Evolutionary conservation across 2,329 filamentous ascomycete genomes (phyloP), one percentile per base, ranked within the genome.

Genomic region (Apiospora kogelbergensis): DNA sequence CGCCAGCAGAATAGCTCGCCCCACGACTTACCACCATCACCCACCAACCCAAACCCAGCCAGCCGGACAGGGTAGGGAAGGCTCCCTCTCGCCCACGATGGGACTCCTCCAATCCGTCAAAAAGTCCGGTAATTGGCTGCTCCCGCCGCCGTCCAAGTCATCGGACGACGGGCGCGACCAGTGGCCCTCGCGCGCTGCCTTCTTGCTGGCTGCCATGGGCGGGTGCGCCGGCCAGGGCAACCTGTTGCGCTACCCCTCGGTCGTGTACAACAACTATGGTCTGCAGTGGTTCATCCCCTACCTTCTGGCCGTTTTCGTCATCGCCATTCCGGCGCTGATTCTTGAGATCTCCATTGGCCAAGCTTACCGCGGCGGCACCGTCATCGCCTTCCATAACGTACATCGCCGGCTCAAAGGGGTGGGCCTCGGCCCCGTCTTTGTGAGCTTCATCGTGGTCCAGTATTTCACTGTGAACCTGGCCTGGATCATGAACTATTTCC

Each of bases 291-390:
- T 88, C 75, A 84, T 89, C 22, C 87, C 86, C 0, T 89, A 89
- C 70, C 74, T 88, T 5, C 78, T 88, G 68, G 84, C 85, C 6
- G 81, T 89, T 20, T 84, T 87, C 69, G 76, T 88, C 13, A 82
- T 89, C 68, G 86, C 86, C 45, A 88, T 89, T 60, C 87, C 86
- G 0, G 81, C 84, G 0, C 80, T 89, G 45, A 82, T 88, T 15
- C 82, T 88, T 26, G 87, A 89, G 74, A 86, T 89, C 66, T 91
- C 91, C 67, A 93, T 93, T 67, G 93, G 93, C 63, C 92, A 88
- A 73, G 86, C 86, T 5, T 87, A 88, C 73, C 85, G 85, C 15
- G 86, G 85, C 46, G 86, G 86, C 15, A 84, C 82, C 3, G 84
- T 87, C 46, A 84, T 88, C 67, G 85, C 86, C 5, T 88, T 82